phyloP scores from a whole-genome alignment of 768 basidiomycete species.

The Chalciporus pseudorubinellus region DNA sequence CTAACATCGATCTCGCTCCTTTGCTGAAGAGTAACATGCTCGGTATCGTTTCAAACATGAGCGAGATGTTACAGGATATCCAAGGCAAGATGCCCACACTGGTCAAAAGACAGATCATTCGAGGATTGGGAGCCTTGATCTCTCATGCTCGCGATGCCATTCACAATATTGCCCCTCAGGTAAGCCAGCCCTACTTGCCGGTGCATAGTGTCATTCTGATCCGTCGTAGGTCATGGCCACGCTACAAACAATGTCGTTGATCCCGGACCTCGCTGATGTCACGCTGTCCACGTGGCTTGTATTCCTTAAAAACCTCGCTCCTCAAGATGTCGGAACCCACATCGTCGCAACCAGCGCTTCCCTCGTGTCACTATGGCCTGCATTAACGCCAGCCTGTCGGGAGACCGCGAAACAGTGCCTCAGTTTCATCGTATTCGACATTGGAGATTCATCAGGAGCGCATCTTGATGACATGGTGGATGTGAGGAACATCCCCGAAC shows the following conservation, averaged over 20 bases:
- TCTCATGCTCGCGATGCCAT: constrained; percentile 67
- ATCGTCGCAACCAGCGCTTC: constrained; percentile 86
- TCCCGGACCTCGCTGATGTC: constrained; percentile 72
- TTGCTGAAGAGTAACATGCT: constrained; percentile 79
- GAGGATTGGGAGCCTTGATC: constrained; percentile 76
- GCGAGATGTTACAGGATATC: constrained; percentile 82
- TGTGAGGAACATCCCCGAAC: constrained; percentile 67
- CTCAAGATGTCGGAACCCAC: constrained; percentile 75
- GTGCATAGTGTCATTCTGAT: constrained; percentile 10
- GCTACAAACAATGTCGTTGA: constrained; percentile 82
- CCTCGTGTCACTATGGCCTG: constrained; percentile 74
- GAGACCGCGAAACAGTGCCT: constrained; percentile 58
- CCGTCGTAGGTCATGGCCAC: constrained; percentile 85
- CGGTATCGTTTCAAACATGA: constrained; percentile 80
- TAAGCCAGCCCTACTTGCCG: constrained; percentile 30
- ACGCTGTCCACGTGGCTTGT: constrained; percentile 77
- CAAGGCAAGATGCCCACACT: constrained; percentile 69
- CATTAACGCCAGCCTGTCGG: constrained; percentile 52
- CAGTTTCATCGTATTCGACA: constrained; percentile 64
- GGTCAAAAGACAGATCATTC: constrained; percentile 74
- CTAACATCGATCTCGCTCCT: constrained; percentile 42
- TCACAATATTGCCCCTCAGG: constrained; percentile 83
- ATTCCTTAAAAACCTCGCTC: constrained; percentile 68
- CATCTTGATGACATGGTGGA: constrained; percentile 80
- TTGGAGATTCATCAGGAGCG: constrained; percentile 49